Base-by-base conservation (phyloP, 331 rosid genomes). In the Spiraea crenata region DNA sequence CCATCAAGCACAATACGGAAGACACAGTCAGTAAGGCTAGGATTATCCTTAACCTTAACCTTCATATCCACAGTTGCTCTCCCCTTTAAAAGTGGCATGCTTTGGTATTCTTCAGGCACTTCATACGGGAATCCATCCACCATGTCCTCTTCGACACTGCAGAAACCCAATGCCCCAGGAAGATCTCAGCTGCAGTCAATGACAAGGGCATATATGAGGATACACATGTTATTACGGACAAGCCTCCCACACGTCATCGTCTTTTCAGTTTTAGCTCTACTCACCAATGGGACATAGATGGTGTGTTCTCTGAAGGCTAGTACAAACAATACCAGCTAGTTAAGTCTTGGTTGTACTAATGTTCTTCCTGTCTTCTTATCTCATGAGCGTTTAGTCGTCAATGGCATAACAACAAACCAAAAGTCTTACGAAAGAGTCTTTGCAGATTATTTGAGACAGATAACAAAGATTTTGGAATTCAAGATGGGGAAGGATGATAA, bases 131-230 rank as follows among this genome's bases (percentile, higher is more conserved):
- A 95, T 69, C 95, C 93, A 76, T 87, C 93, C 51, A 95, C 91
- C 97, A 95, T 95, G 76, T 95, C 99, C 87, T 95, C 99, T 95
- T 95, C 99, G 87, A 95, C 91, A 87, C 99, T 95, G 99, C 99
- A 91, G 97, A 95, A 89, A 95, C 73, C 95, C 84, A 91, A 91
- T 90, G 95, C 89, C 92, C 99, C 97, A 93, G 91, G 97, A 90
- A 93, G 91, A 93, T 89, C 97, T 93, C 99, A 93, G 99, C 99
- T 93, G 99, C 99, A 93, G 95, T 91, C 91, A 93, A 89, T 93
- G 85, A 93, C 86, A 93, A 93, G 96, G 85, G 85, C 89, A 75
- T 90, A 77, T 87, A 93, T 87, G 95, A 92, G 96, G 82, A 83
- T 59, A 86, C 77, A 79, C 56, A 56, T 44, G 65, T 44, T 42